Base-by-base conservation (phyloP, 2,329 filamentous ascomycete genomes). In the Pseudocercospora musae region DNA sequence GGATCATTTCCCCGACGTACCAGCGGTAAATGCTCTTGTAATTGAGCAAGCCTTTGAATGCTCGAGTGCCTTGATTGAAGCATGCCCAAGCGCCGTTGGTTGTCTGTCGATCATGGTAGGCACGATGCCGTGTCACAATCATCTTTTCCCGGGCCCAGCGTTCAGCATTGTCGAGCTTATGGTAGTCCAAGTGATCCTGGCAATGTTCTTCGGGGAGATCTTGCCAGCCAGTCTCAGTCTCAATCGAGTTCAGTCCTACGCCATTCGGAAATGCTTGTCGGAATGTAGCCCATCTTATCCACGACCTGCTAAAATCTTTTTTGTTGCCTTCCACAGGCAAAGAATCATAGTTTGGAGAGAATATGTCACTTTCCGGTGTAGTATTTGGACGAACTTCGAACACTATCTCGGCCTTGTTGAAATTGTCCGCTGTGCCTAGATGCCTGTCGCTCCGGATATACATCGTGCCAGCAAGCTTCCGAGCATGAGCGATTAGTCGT, bases 1-100 rank as follows among this genome's bases (percentile, higher is more conserved):
- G 77, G 10, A 90, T 83, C 20, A 85, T 85, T 2, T 77, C 72
- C 9, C 78, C 76, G 2, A 87, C 88, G 68, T 91, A 91, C 72
- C 76, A 78, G 52, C 79, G 78, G 70, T 87, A 90, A 3, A 87
- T 86, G 3, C 78, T 80, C 70, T 86, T 82, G 68, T 90, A 90
- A 71, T 88, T 88, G 69, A 90, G 83, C 0, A 91, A 78, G 0
- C 88, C 88, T 71, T 91, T 90, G 82, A 90, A 89, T 78, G 88
- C 88, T 55, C 87, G 82, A 3, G 88, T 91, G 3, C 87, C 82
- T 54, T 83, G 82, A 66, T 90, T 89, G 74, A 92, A 92, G n/a
- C 78, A 79, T 5, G 82, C 81, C 82, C 82, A 84, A 5, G 81
- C 78, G 3, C 82, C 82, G 62, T 74, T 74, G 44, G 67, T 67